phyloP scores from a whole-genome alignment of 2,329 filamentous ascomycete genomes.

The Escovopsis sp. region DNA sequence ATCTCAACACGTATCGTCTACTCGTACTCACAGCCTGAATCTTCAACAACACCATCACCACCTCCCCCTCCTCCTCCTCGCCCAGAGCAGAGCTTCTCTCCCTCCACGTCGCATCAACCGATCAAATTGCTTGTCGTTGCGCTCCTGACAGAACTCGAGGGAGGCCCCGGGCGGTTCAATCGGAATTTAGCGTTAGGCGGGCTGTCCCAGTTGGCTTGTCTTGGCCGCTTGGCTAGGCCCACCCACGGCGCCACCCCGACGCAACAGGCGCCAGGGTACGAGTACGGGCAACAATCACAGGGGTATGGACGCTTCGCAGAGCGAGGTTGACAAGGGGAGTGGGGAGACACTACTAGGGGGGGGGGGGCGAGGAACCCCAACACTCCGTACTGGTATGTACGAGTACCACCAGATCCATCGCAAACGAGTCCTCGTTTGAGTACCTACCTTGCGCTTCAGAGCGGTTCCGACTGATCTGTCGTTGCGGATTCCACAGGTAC shows the following conservation, averaged over 20 bases:
- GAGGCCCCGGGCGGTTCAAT: constrained; percentile 3
- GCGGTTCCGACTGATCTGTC: too few relatives aligned
- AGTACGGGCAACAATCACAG: too few relatives aligned
- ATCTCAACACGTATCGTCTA: background rate
- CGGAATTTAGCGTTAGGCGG: constrained; percentile 2
- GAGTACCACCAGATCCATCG: too few relatives aligned
- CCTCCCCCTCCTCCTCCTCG: background rate
- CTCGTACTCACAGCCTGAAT: background rate
- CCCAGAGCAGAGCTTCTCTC: background rate
- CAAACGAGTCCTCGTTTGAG: too few relatives aligned
- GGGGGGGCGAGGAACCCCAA: too few relatives aligned
- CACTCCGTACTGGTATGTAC: too few relatives aligned
- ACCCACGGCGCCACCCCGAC: constrained; percentile 1
- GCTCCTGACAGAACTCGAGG: background rate
- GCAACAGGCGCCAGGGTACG: background rate
- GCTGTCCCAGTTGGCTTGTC: background rate
- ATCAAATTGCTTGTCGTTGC: background rate
- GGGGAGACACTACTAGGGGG: too few relatives aligned
- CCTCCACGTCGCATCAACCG: background rate
- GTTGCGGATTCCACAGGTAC: too few relatives aligned
- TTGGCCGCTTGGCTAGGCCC: constrained; percentile 1
- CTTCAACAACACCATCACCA: too few relatives aligned
- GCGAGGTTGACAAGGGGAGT: too few relatives aligned
- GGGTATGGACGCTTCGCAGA: too few relatives aligned
- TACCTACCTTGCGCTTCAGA: too few relatives aligned